Percentiles rank a stretch among this genome's conserved stretches.
Evolutionary conservation across 352 stramenopile genomes (phyloP).

Genomic region (Thraustochytrium sp.): DNA sequence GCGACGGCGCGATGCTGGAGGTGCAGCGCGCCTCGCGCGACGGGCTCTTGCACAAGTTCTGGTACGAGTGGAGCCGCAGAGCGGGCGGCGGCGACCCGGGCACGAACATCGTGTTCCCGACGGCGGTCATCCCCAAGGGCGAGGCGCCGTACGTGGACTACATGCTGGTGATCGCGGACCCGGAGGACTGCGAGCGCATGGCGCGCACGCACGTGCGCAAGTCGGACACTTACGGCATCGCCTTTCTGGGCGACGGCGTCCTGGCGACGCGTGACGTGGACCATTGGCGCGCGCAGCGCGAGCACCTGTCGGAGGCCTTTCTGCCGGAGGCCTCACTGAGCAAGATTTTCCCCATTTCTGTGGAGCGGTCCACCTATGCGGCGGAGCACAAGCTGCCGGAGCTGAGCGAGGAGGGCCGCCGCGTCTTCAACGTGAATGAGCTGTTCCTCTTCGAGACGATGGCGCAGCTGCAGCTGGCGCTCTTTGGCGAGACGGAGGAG

Average conservation of each 20-base stretch:
- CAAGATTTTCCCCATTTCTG: conserved; percentile 36
- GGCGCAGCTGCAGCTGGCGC: conserved; percentile 35
- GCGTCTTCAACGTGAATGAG: conserved; percentile 38
- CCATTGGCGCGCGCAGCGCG: conserved; percentile 18
- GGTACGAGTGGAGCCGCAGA: neutral
- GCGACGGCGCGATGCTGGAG: conserved; percentile 2
- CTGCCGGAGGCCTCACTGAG: conserved; percentile 3
- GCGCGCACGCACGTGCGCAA: conserved; percentile 32
- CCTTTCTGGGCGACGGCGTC: conserved; percentile 31
- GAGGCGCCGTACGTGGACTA: conserved; percentile 14
- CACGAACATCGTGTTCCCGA: conserved; percentile 25
- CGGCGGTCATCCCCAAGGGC: conserved; percentile 21
- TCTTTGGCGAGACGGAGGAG: conserved; percentile 20
- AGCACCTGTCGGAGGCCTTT: conserved; percentile 39
- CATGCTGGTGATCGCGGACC: conserved; percentile 35
- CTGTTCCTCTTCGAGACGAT: conserved; percentile 39
- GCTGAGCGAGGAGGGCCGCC: neutral
- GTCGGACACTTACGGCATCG: conserved; percentile 14
- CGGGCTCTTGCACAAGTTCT: conserved; percentile 6
- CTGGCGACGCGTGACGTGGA: conserved; percentile 32
- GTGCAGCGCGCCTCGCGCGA: neutral
- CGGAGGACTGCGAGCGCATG: conserved; percentile 18
- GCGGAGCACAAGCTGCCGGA: neutral
- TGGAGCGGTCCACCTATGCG: conserved; percentile 12
- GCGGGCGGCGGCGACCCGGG: neutral